Evolutionary conservation across 176 grass and related monocot genomes (phyloP), one percentile per base, ranked within the genome.

Genomic region (Phragmites australis): DNA sequence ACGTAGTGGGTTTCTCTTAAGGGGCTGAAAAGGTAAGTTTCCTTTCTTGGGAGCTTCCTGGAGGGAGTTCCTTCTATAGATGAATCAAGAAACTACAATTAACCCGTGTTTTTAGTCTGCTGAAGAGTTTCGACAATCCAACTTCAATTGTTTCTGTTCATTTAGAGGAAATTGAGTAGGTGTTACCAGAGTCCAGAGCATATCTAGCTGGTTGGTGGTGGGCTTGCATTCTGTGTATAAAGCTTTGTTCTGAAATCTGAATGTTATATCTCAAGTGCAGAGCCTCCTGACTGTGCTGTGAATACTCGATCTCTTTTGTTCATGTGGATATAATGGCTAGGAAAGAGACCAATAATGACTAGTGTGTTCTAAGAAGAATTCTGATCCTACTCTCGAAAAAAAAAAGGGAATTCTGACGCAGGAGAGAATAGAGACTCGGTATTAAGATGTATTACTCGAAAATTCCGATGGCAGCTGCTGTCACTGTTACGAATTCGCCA

Each of bases 31-130:
- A n/a, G n/a, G n/a, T n/a, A n/a, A n/a, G n/a, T n/a, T n/a, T n/a
- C n/a, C n/a, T n/a, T n/a, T n/a, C n/a, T 16, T 87, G 88, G 88
- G 84, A 83, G 29, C 68, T 90, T 45, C 80, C 84, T 55, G 80
- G 63, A 16, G 84, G 88, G 37, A 83, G 54, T 58, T 68, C 88
- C 84, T 45, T 80, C 81, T 80, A 69, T 76, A 60, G 52, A 80
- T 83, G 54, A 83, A 62, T 32, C 23, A 9, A 82, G 9, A 39
- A 25, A 45, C 23, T 13, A 5, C 34, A 37, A 2, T 37, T 37
- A 2, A 23, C 17, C 16, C 11, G 15, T 72, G n/a, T 2, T 14
- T 71, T 83, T n/a, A 18, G 45, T 27, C 44, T 22, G 37, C 43
- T 0, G 0, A 62, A 77, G 67, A 39, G 8, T 42, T 69, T n/a